Evolutionary conservation across 2,329 filamentous ascomycete genomes (phyloP), one percentile per base, ranked within the genome.

Genomic region (Trichoderma simmonsii): DNA sequence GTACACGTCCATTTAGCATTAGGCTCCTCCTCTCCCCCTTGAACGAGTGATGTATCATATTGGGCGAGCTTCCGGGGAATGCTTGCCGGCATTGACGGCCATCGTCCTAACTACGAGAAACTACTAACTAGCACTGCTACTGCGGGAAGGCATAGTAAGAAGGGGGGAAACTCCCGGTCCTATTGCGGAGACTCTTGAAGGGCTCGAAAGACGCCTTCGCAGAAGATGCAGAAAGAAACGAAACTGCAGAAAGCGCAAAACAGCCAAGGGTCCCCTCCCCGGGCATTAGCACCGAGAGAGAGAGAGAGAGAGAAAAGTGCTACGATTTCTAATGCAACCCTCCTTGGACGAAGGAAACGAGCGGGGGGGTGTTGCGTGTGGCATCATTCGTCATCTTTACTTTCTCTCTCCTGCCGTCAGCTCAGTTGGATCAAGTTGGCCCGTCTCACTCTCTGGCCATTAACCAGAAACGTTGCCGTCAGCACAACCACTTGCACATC

Each of bases 41-140:
- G 12, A 24, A 34, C 28, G 51, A 57, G 64, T 36, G 57, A 70
- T 62, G 57, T 54, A 57, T 70, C 66, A 62, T 28, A 36, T 70
- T 69, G 51, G 34, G 24, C 57, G 30, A 62, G 39, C 36, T 24
- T 36, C 66, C 66, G 66, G 66, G 66, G 66, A 70, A 70, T 70
- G 66, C 66, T 70, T 61, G 57, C 66, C 66, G 66, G 66, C 57
- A 70, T 51, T 70, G 57, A 26, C n/a, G 64, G 64, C 32, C 21
- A 28, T 32, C 54, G 11, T 67, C 21, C 51, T 51, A 51, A 18
- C 43, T 51, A 51, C 34, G 34, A 36, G 34, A 36, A 15, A 36
- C 43, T 51, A 51, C 43, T 9, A 51, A 51, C 43, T 51, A 51
- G 43, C 9, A 51, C 43, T 69, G n/a, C 54, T 69, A 26, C 36